These are phyloP conservation scores for Petunia axillaris DNA, from an alignment of 257 asterid species.

Conservation along the genomic window DNA sequence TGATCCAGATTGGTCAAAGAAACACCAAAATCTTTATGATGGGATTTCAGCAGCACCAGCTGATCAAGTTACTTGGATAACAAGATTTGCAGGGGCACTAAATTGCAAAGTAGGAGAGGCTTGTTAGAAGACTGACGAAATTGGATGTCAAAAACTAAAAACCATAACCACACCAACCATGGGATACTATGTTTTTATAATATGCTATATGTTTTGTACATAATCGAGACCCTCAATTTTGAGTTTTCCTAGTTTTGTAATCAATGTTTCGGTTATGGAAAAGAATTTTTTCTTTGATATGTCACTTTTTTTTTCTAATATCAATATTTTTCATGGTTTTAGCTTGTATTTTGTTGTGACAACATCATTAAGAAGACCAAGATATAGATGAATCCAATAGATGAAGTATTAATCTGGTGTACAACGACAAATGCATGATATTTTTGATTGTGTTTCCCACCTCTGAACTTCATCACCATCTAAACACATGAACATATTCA, in stretches of 20 bases:
- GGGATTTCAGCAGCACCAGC: conserved; percentile 34
- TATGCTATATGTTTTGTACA: neutral
- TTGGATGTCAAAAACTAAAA: too few relatives aligned
- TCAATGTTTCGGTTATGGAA: conserved; percentile 5
- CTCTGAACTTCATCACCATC: too few relatives aligned
- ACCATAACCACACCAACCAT: neutral
- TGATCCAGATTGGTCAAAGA: conserved; percentile 35
- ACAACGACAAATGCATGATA: too few relatives aligned
- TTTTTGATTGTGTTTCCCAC: too few relatives aligned
- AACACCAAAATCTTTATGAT: conserved; percentile 40
- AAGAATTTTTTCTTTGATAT: neutral
- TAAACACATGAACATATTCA: too few relatives aligned
- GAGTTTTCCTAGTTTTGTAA: conserved; percentile 4
- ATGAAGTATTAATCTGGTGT: too few relatives aligned
- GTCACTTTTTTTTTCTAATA: too few relatives aligned
- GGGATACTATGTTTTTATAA: neutral
- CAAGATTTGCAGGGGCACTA: conserved; percentile 48
- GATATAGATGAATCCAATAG: too few relatives aligned
- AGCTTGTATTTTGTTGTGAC: too few relatives aligned
- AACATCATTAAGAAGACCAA: too few relatives aligned
- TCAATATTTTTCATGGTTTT: too few relatives aligned
- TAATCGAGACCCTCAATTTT: conserved; percentile 21
- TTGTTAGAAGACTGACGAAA: conserved; percentile 31
- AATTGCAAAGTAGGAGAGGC: conserved; percentile 41
- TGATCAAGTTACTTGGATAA: conserved; percentile 30